Base-by-base conservation (phyloP, 2,329 filamentous ascomycete species). In the Blastomyces parvus region DNA sequence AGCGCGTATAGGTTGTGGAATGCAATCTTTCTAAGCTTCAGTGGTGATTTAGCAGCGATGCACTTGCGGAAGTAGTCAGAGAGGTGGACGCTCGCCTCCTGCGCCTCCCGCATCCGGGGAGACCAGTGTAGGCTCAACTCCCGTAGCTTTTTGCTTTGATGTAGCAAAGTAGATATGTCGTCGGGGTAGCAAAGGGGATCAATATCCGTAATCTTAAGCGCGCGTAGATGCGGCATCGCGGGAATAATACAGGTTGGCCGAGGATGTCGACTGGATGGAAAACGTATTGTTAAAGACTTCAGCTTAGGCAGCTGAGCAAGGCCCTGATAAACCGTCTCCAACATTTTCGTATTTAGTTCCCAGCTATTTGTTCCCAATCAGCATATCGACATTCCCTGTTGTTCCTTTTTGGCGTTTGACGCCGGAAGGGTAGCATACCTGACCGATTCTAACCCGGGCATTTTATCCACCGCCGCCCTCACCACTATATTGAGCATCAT, bases 161-260 rank as follows among this genome's bases (percentile, higher is more conserved):
- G 71, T 7, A 87, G 72, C 17, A 87, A 72, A 27, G 82, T 74
- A 17, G 83, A 83, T 9, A 87, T 80, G 67, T 86, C 84, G 71
- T 87, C 85, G 0, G 83, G 83, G 67, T 86, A 85, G 73, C 84
- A 87, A 11, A 87, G 76, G 0, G 85, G 85, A 63, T 87, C 85
- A 61, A 86, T 84, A 66, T 86, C 80, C 64, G 82, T 82, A 36
- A 84, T 77, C 61, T 81, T 80, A 44, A 87, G 75, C 4, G 74
- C 76, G 42, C 75, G 76, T 30, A 87, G 75, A 66, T 81, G 83
- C 8, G 82, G 81, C 68, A 87, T 79, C 0, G 83, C 76, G 1
- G 84, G 84, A 50, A 86, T 79, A 4, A 82, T 72, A 46, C 79
- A 78, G 6, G 81, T 82, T 1, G 85, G 84, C 44, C 84, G 79